These are phyloP conservation scores for Nadsonia starkeyi-henricii DNA, from an alignment of 1,139 yeast genomes.

Conservation along the genomic window DNA sequence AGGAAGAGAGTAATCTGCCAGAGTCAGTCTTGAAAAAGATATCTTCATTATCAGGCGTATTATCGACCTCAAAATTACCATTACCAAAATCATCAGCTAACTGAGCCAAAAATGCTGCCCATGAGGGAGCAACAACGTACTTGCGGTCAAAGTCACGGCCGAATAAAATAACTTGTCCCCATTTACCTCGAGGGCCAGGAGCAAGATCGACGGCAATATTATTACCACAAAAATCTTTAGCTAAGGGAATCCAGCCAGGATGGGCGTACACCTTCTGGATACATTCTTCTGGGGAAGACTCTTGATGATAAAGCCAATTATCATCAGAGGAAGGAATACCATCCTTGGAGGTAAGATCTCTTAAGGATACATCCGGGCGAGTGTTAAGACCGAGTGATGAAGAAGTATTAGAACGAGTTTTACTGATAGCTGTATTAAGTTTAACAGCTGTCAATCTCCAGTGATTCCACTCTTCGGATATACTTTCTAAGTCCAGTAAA, in stretches of 20 bases:
- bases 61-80: constrained; percentile 58
- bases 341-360: background rate
- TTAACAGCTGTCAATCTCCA: constrained; percentile 55
- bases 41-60: constrained; percentile 49
- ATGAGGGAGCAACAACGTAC: constrained; percentile 60
- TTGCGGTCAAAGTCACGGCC: constrained; percentile 86
- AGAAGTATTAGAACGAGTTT: constrained; percentile 2
- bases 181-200: constrained; percentile 59
- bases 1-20: constrained; percentile 30
- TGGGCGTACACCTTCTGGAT: constrained; percentile 68
- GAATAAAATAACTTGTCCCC: constrained; percentile 78
- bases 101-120: constrained; percentile 70
- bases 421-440: constrained; percentile 3
- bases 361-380: constrained; percentile 8
- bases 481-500: constrained; percentile 54
- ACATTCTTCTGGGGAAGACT: constrained; percentile 59
- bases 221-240: constrained; percentile 81
- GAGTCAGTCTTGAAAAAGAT: constrained; percentile 47
- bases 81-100: constrained; percentile 76
- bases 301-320: constrained; percentile 34
- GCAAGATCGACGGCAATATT: constrained; percentile 81
- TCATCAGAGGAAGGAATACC: constrained; percentile 5
- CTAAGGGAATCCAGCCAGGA: constrained; percentile 79
- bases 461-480: constrained; percentile 53
- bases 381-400: constrained; percentile 6